These are phyloP conservation scores for Draba incana DNA, from an alignment of 345 rosid species.

Conservation along the genomic window DNA sequence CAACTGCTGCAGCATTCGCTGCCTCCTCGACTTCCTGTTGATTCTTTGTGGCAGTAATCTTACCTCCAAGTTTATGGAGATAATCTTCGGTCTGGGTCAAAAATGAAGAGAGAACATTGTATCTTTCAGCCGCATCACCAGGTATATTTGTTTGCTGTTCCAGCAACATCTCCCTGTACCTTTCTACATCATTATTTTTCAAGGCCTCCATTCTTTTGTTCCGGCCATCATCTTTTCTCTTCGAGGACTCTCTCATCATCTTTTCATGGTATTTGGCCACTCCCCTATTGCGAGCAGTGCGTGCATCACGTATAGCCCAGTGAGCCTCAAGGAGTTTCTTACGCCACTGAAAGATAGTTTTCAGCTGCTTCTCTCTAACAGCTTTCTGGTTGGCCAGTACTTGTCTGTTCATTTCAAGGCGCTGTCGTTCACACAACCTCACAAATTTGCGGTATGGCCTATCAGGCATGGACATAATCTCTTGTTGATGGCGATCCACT, in stretches of 20 bases:
- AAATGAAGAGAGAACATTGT: slow-evolving; percentile 92
- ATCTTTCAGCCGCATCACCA: slow-evolving; percentile 98
- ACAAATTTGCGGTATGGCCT: slow-evolving; percentile 98
- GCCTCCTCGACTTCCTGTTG: slow-evolving; percentile 99
- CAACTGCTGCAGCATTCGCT: slow-evolving; percentile 87
- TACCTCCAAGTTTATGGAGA: slow-evolving; percentile 89
- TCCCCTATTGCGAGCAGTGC: slow-evolving; percentile 97
- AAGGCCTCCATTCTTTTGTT: slow-evolving; percentile 98
- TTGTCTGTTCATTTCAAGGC: slow-evolving; percentile 89
- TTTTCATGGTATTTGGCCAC: slow-evolving; percentile 99
- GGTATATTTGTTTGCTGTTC: slow-evolving; percentile 92
- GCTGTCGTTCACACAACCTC: slow-evolving; percentile 93
- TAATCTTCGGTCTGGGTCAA: slow-evolving; percentile 98
- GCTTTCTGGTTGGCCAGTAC: slow-evolving; percentile 87
- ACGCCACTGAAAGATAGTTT: slow-evolving; percentile 98
- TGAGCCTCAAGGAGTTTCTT: slow-evolving; percentile 98
- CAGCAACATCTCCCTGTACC: slow-evolving; percentile 97
- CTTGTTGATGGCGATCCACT: slow-evolving; percentile 95
- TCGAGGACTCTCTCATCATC: slow-evolving; percentile 93
- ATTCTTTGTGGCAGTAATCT: slow-evolving; percentile 91
- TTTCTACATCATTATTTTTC: slow-evolving; percentile 98
- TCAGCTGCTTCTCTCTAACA: slow-evolving; percentile 87
- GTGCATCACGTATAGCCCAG: slow-evolving; percentile 98
- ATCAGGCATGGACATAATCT: slow-evolving; percentile 99
- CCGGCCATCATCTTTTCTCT: slow-evolving; percentile 93